Percentiles rank a stretch among this genome's conserved stretches.
phyloP scores from a whole-genome alignment of 768 basidiomycete species.

The Lactifluus pinguis region DNA sequence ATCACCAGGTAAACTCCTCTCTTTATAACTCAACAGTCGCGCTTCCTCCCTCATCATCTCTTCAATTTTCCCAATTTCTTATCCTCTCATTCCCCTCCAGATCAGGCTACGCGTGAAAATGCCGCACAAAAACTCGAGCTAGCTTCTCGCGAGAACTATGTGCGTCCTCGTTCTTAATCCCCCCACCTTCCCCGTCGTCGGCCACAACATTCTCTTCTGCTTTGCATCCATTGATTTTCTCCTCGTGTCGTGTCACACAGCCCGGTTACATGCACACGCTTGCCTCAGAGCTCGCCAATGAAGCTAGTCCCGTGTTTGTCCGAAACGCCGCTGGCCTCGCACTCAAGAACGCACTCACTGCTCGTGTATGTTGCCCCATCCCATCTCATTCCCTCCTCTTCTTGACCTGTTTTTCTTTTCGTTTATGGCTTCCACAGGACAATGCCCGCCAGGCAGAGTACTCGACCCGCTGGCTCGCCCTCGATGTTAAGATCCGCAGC shows the following conservation, averaged over 20 bases:
- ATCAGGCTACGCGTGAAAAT: slow-evolving; percentile 83
- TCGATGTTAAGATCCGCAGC: slow-evolving; percentile 53
- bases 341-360: slow-evolving; percentile 89
- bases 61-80: slow-evolving; percentile 17
- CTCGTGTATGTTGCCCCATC: slow-evolving; percentile 54
- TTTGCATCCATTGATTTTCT: not conserved
- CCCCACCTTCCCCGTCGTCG: slow-evolving; percentile 14
- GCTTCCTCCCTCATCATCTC: slow-evolving; percentile 19
- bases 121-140: slow-evolving; percentile 85
- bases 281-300: slow-evolving; percentile 74
- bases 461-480: slow-evolving; percentile 72
- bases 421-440: slow-evolving; percentile 43
- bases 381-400: slow-evolving; percentile 15
- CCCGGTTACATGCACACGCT: slow-evolving; percentile 91
- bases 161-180: slow-evolving; percentile 33
- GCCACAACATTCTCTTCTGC: slow-evolving; percentile 11
- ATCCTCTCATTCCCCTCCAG: slow-evolving; percentile 33
- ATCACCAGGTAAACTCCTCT: slow-evolving; percentile 58
- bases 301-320: slow-evolving; percentile 57
- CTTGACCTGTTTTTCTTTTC: not conserved
- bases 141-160: slow-evolving; percentile 83
- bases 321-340: slow-evolving; percentile 96
- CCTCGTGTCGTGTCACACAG: slow-evolving; percentile 33
- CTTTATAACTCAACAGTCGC: not conserved
- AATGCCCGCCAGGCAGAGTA: slow-evolving; percentile 64